Conservation (phyloP, 495 filamentous ascomycete genomes). For the Pyrenula massariospora region DNA sequence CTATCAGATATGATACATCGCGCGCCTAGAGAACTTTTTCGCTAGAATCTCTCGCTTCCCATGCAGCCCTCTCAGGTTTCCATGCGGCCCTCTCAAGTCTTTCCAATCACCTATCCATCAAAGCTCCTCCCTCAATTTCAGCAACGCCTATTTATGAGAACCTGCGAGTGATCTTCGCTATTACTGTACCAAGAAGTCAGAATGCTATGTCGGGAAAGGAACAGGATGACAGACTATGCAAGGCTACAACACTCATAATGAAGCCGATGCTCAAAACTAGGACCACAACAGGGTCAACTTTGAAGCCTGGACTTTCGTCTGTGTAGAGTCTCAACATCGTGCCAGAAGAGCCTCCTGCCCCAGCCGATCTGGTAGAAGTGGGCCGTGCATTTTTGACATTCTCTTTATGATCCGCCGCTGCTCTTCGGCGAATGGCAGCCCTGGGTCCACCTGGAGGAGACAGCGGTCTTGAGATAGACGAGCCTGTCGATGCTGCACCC, state of each 20-base stretch:
- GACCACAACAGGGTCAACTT: conserved; percentile 95
- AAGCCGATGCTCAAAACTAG: conserved; percentile 90
- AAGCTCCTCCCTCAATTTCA: too few species aligned
- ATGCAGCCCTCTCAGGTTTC: too few species aligned
- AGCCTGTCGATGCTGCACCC: conserved; percentile 33
- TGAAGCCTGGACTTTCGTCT: conserved; percentile 89
- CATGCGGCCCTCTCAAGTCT: too few species aligned
- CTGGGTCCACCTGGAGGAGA: conserved; percentile 95
- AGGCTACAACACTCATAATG: conserved; percentile 94
- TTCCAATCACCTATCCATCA: too few species aligned
- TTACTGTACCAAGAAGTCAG: conserved; percentile 48
- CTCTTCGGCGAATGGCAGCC: conserved; percentile 84
- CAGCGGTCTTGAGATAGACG: conserved; percentile 60
- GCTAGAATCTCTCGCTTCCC: too few species aligned
- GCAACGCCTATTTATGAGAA: too few species aligned
- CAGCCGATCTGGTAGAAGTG: conserved; percentile 80
- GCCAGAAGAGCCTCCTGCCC: conserved; percentile 89
- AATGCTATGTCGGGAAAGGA: neutral
- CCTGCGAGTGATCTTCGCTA: conserved; percentile 89
- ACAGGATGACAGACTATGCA: conserved; percentile 67
- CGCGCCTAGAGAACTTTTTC: too few species aligned
- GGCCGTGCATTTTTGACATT: conserved; percentile 84
- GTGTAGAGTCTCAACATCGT: conserved; percentile 99
- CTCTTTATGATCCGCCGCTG: conserved; percentile 91
- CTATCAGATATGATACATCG: too few species aligned